phyloP scores from a whole-genome alignment of 2,329 filamentous ascomycete genomes.

The Paramyrothecium sp. region DNA sequence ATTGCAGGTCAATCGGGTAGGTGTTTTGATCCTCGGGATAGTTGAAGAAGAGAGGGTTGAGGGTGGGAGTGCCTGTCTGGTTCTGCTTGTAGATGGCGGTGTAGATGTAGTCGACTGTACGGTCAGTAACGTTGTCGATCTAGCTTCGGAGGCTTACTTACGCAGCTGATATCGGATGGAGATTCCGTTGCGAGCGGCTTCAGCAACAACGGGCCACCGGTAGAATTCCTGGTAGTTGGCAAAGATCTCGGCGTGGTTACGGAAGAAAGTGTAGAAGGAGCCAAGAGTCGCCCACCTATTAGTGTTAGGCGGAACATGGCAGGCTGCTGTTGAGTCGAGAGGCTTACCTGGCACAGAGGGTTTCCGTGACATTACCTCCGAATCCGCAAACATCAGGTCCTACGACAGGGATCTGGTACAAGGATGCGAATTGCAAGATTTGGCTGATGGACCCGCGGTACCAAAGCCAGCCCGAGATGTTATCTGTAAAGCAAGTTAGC shows the following conservation, averaged over 20 bases:
- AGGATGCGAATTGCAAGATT: constrained; percentile 59
- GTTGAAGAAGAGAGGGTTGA: constrained; percentile 70
- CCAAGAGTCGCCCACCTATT: constrained; percentile 63
- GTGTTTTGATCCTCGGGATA: constrained; percentile 53
- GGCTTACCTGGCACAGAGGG: constrained; percentile 14
- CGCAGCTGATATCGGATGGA: constrained; percentile 64
- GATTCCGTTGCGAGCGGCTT: constrained; percentile 65
- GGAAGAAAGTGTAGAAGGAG: constrained; percentile 67
- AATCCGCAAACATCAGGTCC: constrained; percentile 79
- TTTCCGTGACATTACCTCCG: constrained; percentile 47
- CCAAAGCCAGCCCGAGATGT: constrained; percentile 48
- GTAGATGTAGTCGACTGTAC: constrained; percentile 67
- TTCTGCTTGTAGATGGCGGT: constrained; percentile 64
- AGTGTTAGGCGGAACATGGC: background rate
- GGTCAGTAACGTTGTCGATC: background rate
- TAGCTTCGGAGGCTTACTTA: background rate
- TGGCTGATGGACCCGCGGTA: constrained; percentile 58
- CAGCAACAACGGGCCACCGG: constrained; percentile 59
- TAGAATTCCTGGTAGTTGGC: constrained; percentile 61
- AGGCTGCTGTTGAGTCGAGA: fast-evolving
- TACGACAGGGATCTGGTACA: constrained; percentile 69
- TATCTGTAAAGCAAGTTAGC: constrained; percentile 13
- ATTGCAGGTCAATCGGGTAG: constrained; percentile 44
- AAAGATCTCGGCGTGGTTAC: constrained; percentile 58
- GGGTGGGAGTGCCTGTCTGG: constrained; percentile 58